phyloP scores from a whole-genome alignment of 495 filamentous ascomycete species.

The Zalerion maritima region DNA sequence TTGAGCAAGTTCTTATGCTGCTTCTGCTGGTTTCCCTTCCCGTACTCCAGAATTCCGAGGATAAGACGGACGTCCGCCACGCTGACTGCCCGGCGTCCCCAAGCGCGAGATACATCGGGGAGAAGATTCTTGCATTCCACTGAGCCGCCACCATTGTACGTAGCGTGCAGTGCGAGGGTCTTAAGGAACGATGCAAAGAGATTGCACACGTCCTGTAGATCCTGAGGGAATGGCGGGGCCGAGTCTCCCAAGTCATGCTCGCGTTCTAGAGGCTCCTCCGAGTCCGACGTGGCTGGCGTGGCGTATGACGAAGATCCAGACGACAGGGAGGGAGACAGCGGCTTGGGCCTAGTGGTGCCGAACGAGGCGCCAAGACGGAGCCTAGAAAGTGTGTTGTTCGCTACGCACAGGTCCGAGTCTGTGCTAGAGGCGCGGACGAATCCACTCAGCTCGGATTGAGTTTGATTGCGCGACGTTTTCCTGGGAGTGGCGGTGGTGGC shows the following conservation, averaged over 20 bases:
- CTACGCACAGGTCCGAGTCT: too few relatives aligned
- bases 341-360: too few relatives aligned
- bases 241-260: too few relatives aligned
- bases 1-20: constrained; percentile 18
- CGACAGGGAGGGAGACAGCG: too few relatives aligned
- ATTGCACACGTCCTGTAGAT: constrained; percentile 40
- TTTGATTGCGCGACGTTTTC: too few relatives aligned
- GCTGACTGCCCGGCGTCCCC: constrained; percentile 44
- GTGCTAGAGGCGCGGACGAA: too few relatives aligned
- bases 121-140: constrained; percentile 42
- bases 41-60: constrained; percentile 34
- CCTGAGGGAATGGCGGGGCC: constrained; percentile 28
- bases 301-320: constrained; percentile 13
- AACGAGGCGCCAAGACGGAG: too few relatives aligned
- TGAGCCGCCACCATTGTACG: constrained; percentile 49
- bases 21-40: constrained; percentile 6
- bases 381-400: too few relatives aligned
- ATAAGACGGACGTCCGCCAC: constrained; percentile 43
- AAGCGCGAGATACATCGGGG: constrained; percentile 39
- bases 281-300: constrained; percentile 14
- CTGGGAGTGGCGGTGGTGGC: too few relatives aligned
- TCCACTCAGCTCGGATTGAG: too few relatives aligned
- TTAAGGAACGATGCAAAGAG: constrained; percentile 44
- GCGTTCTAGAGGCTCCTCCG: constrained; percentile 15
- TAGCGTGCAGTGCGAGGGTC: constrained; percentile 41